Percentiles rank a stretch among this genome's conserved stretches.
These are phyloP conservation scores for Aspergillus mulundensis DNA, from an alignment of 495 filamentous ascomycete genomes.

Conservation along the genomic window DNA sequence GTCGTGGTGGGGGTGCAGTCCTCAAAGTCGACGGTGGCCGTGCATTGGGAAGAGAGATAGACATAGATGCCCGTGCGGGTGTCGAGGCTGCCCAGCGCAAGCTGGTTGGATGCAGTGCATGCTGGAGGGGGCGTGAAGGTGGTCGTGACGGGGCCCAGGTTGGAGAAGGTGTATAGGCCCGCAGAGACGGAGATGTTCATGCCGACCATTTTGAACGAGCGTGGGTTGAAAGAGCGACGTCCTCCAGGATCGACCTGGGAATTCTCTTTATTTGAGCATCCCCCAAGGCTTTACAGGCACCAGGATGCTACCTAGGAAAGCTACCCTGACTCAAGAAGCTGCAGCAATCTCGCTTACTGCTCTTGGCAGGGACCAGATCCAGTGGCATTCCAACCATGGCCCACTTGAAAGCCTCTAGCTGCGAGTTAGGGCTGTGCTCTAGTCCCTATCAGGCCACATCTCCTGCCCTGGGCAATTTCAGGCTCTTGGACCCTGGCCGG, in stretches of 20 bases:
- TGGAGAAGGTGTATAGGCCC: slow-evolving; percentile 4
- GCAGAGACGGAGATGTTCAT: neutral
- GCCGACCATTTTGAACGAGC: neutral
- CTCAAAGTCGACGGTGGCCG: neutral
- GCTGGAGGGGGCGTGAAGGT: neutral
- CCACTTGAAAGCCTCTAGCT: too few relatives aligned
- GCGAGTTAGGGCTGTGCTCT: neutral
- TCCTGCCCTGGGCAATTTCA: neutral
- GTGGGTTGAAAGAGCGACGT: neutral
- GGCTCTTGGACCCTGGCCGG: neutral
- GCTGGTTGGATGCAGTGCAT: neutral
- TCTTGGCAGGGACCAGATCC: neutral
- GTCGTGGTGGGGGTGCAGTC: slow-evolving; percentile 1
- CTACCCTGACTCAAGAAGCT: neutral
- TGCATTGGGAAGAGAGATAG: neutral
- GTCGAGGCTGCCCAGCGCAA: neutral
- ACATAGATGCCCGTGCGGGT: too few relatives aligned
- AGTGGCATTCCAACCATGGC: too few relatives aligned
- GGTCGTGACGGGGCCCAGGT: slow-evolving; percentile 6
- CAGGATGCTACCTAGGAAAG: too few relatives aligned
- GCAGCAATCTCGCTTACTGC: neutral
- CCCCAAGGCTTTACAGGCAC: too few relatives aligned
- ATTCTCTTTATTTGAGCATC: too few relatives aligned
- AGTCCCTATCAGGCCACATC: neutral
- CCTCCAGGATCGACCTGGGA: too few relatives aligned